Evolutionary conservation across 2,329 filamentous ascomycete species (phyloP), one percentile per base, ranked within the genome.

Genomic region (Magnaporthiopsis rhizophila): DNA sequence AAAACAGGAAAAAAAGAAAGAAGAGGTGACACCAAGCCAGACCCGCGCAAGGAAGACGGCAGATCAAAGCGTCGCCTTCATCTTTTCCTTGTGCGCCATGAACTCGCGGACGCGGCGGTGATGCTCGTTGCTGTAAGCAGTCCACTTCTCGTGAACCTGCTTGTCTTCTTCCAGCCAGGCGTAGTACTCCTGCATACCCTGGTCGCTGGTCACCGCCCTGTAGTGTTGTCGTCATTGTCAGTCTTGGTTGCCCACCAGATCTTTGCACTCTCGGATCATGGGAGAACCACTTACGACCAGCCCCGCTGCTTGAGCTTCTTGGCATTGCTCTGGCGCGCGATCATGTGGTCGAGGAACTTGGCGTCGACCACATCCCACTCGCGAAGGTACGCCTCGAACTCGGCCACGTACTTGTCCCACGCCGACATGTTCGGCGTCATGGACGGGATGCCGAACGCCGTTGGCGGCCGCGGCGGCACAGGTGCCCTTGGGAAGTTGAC

Each of bases 131-230:
- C 83, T 85, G 9, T 84, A 84, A 11, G 81, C 73, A 36, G 76
- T 75, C 87, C 89, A 91, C 64, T 82, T 80, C 69, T 79, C 79
- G 64, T 86, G 79, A 6, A 90, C 83, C 61, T 79, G 77, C 67
- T 86, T 82, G 71, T 92, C 89, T 73, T 90, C 84, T 68, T 83
- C 81, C 64, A 89, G 75, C 72, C 83, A 85, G 53, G 76, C 76
- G 65, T 85, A 73, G 71, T 92, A 92, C 64, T 83, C 81, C 21
- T 78, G 72, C 30, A 87, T 79, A 0, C 83, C 85, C 1, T 69
- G 67, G 56, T 81, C 76, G 30, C 80, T 73, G 1, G 73, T 72
- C 11, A 74, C 70, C 38, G 38, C 13, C 13, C 38, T 45, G 15
- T 5, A 45, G 15, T 4, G 15, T 45, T 45, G 34, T 45, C 18